phyloP scores from a whole-genome alignment of 1,139 yeast species.

The Protomyces inouyei region DNA sequence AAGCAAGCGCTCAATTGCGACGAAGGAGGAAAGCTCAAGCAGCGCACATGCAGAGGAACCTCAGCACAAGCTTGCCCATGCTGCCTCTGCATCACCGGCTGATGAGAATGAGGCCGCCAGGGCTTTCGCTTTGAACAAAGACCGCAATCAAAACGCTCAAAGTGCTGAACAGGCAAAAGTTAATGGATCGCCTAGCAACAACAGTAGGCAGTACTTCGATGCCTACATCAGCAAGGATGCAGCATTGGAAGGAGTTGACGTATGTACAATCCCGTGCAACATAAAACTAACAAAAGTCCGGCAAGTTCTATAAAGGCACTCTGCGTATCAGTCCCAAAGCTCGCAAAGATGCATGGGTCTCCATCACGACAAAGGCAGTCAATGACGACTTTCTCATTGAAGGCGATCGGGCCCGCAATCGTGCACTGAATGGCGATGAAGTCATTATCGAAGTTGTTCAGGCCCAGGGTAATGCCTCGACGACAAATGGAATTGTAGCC shows the following conservation, averaged over 20 bases:
- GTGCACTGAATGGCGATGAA: conserved; percentile 93
- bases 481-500: neutral
- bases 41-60: no score
- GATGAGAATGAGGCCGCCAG: neutral
- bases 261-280: neutral
- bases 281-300: conserved; percentile 3
- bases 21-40: neutral
- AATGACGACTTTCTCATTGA: conserved; percentile 93
- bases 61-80: neutral
- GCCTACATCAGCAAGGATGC: conserved; percentile 1
- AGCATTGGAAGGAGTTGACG: conserved; percentile 11
- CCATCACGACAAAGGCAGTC: conserved; percentile 77
- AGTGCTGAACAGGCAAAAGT: neutral
- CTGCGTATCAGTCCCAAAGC: conserved; percentile 91
- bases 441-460: conserved; percentile 91
- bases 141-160: neutral
- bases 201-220: neutral
- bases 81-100: neutral
- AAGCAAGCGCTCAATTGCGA: neutral
- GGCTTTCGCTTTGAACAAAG: neutral
- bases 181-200: neutral
- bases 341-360: conserved; percentile 95
- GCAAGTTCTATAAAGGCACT: conserved; percentile 48
- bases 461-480: conserved; percentile 60
- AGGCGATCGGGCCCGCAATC: conserved; percentile 96